phyloP scores from a whole-genome alignment of 495 filamentous ascomycete species.

The Xylaria nigripes region DNA sequence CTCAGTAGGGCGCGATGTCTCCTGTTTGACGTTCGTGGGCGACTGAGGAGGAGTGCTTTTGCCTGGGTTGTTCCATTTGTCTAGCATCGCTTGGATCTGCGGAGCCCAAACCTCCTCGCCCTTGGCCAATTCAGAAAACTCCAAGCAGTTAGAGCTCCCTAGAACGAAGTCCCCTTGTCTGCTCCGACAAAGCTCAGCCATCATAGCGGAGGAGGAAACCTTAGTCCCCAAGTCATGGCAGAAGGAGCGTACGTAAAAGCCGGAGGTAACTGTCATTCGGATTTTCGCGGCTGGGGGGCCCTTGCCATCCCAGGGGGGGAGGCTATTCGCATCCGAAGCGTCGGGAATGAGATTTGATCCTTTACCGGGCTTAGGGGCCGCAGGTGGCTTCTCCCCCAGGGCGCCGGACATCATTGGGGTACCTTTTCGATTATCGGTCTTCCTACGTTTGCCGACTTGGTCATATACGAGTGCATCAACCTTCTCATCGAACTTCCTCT shows the following conservation, averaged over 20 bases:
- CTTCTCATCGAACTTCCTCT: conserved; percentile 39
- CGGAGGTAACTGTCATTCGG: conserved; percentile 86
- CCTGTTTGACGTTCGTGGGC: conserved; percentile 11
- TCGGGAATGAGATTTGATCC: conserved; percentile 30
- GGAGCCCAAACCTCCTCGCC: conserved; percentile 80
- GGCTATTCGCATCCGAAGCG: conserved; percentile 24
- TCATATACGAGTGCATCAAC: conserved; percentile 37
- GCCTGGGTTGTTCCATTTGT: conserved; percentile 42
- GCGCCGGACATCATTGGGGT: conserved; percentile 48
- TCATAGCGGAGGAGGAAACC: conserved; percentile 70
- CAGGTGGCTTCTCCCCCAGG: conserved; percentile 27
- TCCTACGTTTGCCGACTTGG: conserved; percentile 29
- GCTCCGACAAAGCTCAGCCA: conserved; percentile 75
- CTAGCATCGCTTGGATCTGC: conserved; percentile 57
- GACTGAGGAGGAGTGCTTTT: conserved; percentile 3
- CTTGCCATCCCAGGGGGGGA: conserved; percentile 38
- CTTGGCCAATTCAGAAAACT: conserved; percentile 70
- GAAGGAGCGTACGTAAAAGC: conserved; percentile 93
- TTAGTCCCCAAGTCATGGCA: conserved; percentile 86
- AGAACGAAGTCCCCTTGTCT: conserved; percentile 74
- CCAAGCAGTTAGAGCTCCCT: conserved; percentile 57
- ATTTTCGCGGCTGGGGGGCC: conserved; percentile 68
- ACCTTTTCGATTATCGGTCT: conserved; percentile 11
- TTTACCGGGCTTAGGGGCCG: conserved; percentile 24
- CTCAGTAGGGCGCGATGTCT: not conserved